A percentile compares a stretch with the other conserved stretches of the same genome.
These are phyloP conservation scores for Ostreobium quekettii DNA, from an alignment of 139 green algal genomes.

Conservation along the genomic window DNA sequence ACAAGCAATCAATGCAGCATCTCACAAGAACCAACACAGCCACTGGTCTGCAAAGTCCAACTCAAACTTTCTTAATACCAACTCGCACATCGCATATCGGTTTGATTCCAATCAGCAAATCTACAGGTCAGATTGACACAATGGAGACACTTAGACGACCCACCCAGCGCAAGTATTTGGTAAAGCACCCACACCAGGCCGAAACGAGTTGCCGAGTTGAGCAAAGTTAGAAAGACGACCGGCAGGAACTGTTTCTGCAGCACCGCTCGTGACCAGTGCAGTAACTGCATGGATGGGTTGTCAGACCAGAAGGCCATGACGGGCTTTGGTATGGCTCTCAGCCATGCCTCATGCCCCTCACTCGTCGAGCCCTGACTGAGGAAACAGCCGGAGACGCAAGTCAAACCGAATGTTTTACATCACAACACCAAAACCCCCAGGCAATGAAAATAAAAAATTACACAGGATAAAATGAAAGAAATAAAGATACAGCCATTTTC, in stretches of 20 bases:
- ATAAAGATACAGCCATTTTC: no score
- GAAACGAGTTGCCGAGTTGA: constrained; percentile 18
- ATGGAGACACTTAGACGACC: no score
- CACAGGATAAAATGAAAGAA: no score
- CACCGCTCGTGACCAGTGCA: not conserved
- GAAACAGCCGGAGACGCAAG: no score
- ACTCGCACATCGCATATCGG: no score
- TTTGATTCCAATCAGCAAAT: not conserved
- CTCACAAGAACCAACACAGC: not conserved
- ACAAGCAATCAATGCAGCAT: not conserved
- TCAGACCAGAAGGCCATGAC: not conserved
- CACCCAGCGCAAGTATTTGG: constrained; percentile 7
- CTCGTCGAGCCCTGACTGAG: no score
- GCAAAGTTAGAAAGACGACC: constrained; percentile 6
- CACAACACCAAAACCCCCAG: no score
- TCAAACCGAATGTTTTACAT: no score
- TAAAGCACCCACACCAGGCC: constrained; percentile 10
- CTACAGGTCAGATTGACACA: no score
- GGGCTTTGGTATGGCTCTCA: not conserved
- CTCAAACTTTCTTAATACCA: constrained; percentile 5
- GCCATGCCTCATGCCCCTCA: no score
- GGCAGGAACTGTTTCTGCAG: constrained; percentile 13
- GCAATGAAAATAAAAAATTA: no score
- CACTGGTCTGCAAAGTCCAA: not conserved
- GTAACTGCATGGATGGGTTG: not conserved